Base-by-base conservation (phyloP, 345 rosid genomes). In the rapeseed (Brassica napus) region DNA sequence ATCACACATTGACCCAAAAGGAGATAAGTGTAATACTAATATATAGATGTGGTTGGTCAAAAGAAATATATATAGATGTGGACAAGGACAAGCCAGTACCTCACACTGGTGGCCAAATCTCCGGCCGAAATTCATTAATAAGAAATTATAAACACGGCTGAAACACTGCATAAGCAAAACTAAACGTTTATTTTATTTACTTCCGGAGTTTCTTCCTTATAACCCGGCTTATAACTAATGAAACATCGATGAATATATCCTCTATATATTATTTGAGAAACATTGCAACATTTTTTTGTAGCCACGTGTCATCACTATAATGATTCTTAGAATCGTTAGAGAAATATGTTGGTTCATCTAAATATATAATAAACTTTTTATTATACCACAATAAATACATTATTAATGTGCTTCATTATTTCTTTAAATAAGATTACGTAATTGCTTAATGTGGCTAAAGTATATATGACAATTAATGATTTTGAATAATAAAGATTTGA, bases 41-140 rank as follows among this genome's bases (percentile, higher is more conserved):
- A 24, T 35, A 11, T 71, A n/a, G 58, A 79, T 42, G 72, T 79
- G 39, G 82, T 4, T 11, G 52, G 1, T 42, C 52, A 42, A 42
- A 42, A 42, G 5, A 42, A 69, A 35, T 14, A 26, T 35, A 24
- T 35, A 12, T 65, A 26, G 60, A 79, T 44, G 73, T 79, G 32
- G 82, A 73, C 74, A 73, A 23, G 47, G 52, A 44, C 52, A 44
- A 44, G 49, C 71, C n/a, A 35, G 69, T 15, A 21, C 34, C 58
- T 26, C 31, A 8, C 47, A 16, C 24, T 65, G 10, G 77, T 73
- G 82, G 57, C 32, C 69, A 67, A 79, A 34, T 61, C 58, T 68
- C 67, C 65, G 9, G 74, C 70, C 79, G n/a, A 54, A 60, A 4
- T 67, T 44, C 1, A 44, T 61, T 61, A 11, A 42, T 23, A 67